Conservation (phyloP, 768 basidiomycete species). For the Aureoboletus auriporus region DNA sequence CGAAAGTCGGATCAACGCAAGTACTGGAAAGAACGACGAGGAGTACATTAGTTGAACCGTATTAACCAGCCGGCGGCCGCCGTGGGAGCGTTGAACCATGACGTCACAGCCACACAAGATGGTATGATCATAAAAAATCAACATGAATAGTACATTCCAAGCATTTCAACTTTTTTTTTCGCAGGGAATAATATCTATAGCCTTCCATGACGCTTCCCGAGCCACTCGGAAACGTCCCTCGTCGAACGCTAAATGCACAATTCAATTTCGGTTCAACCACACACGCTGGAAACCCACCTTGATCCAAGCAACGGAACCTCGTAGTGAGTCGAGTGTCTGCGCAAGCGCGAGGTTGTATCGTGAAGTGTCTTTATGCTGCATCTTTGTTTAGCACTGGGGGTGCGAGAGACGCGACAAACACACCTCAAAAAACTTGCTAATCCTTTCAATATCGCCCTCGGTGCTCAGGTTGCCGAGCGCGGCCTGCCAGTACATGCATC, state of each 20-base stretch:
- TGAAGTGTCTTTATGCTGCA: slow-evolving; percentile 61
- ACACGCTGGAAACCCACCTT: slow-evolving; percentile 40
- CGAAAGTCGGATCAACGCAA: slow-evolving; percentile 47
- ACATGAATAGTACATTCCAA: not conserved
- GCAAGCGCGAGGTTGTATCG: slow-evolving; percentile 62
- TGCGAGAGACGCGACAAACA: slow-evolving; percentile 6
- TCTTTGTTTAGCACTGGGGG: not conserved
- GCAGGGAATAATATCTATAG: not conserved
- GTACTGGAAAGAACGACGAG: slow-evolving; percentile 30
- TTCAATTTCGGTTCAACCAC: not conserved
- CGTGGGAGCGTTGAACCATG: no score
- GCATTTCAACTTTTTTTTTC: not conserved
- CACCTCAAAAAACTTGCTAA: slow-evolving; percentile 75
- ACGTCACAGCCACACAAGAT: no score
- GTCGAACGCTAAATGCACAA: slow-evolving; percentile 47
- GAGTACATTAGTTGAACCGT: slow-evolving; percentile 12
- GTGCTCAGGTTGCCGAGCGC: slow-evolving; percentile 52
- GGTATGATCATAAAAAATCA: no score
- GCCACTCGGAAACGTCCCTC: slow-evolving; percentile 53
- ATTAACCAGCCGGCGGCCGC: not conserved
- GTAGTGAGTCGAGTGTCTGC: slow-evolving; percentile 67
- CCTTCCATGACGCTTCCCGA: slow-evolving; percentile 22
- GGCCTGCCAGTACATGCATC: slow-evolving; percentile 24
- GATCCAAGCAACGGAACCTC: slow-evolving; percentile 56
- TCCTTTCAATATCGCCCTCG: slow-evolving; percentile 58